Evolutionary conservation across 805 yeast genomes (phyloP).

Genomic region (Wickerhamomyces rabaulensis): DNA sequence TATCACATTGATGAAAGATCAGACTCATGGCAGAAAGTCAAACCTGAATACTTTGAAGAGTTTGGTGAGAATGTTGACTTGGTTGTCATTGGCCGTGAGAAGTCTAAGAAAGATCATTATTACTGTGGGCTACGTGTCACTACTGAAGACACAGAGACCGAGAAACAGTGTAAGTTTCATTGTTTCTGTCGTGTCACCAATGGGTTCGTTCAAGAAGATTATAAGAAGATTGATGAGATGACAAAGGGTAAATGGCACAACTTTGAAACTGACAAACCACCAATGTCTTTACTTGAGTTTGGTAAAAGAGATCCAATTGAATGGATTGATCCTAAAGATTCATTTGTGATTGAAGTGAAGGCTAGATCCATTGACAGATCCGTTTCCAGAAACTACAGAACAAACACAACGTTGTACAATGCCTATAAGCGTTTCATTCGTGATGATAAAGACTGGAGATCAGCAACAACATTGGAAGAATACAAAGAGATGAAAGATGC

Average conservation of each 20-base stretch:
- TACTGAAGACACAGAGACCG: slow-evolving; percentile 26
- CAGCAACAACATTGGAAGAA: slow-evolving; percentile 51
- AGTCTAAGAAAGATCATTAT: slow-evolving; percentile 63
- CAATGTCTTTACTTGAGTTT: slow-evolving; percentile 40
- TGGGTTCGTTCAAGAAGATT: slow-evolving; percentile 68
- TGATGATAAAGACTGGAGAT: slow-evolving; percentile 58
- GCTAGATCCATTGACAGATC: slow-evolving; percentile 65
- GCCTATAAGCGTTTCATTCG: slow-evolving; percentile 68
- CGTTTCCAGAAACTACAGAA: slow-evolving; percentile 45
- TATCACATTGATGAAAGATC: slow-evolving; percentile 61
- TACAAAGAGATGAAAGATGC: slow-evolving; percentile 33
- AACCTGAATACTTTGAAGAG: slow-evolving; percentile 84
- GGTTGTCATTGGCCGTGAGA: slow-evolving; percentile 70
- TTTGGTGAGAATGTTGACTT: slow-evolving; percentile 86
- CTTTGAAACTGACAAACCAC: slow-evolving; percentile 35
- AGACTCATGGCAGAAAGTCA: slow-evolving; percentile 79
- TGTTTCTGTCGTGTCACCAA: slow-evolving; percentile 81
- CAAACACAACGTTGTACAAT: slow-evolving; percentile 68
- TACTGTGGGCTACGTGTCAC: slow-evolving; percentile 64
- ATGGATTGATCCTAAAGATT: slow-evolving; percentile 78
- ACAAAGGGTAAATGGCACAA: slow-evolving; percentile 61
- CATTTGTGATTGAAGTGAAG: slow-evolving; percentile 77
- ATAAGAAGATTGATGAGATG: slow-evolving; percentile 46
- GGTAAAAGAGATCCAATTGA: slow-evolving; percentile 58
- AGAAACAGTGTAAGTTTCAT: slow-evolving; percentile 33